Evolutionary conservation across 352 stramenopile genomes (phyloP).

Genomic region (Elongisporangium undulatum): DNA sequence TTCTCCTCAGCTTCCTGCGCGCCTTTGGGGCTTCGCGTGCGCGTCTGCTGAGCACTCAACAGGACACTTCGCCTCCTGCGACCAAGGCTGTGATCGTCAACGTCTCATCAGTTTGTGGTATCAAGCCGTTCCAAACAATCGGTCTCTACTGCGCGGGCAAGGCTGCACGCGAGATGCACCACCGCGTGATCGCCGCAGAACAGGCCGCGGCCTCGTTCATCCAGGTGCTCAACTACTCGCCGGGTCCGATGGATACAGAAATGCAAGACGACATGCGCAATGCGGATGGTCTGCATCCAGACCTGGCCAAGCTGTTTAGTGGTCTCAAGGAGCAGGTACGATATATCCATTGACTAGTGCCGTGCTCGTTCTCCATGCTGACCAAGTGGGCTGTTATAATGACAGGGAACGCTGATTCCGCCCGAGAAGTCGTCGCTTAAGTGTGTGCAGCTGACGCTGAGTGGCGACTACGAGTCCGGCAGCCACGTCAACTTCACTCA

Average conservation of each 20-base stretch:
- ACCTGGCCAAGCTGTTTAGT: slow-evolving; percentile 21
- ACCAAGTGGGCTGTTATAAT: background rate
- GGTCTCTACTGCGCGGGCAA: slow-evolving; percentile 64
- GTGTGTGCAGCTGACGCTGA: slow-evolving; percentile 33
- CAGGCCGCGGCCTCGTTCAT: slow-evolving; percentile 19
- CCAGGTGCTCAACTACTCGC: slow-evolving; percentile 62
- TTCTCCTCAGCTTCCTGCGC: slow-evolving; percentile 18
- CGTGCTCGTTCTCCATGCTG: too few species aligned
- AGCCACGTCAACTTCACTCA: slow-evolving; percentile 29
- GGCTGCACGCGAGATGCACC: slow-evolving; percentile 69
- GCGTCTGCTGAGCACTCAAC: slow-evolving; percentile 5
- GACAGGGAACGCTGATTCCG: slow-evolving; percentile 27
- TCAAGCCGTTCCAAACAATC: slow-evolving; percentile 52
- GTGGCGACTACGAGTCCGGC: slow-evolving; percentile 31
- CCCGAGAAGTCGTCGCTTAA: slow-evolving; percentile 33
- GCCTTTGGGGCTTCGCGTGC: slow-evolving; percentile 24
- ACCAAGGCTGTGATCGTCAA: slow-evolving; percentile 48
- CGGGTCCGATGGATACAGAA: slow-evolving; percentile 63
- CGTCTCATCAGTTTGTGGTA: slow-evolving; percentile 57
- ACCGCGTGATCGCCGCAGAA: slow-evolving; percentile 38
- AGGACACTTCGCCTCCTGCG: background rate
- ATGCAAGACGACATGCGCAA: slow-evolving; percentile 49
- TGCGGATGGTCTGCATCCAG: slow-evolving; percentile 11
- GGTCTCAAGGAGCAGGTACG: slow-evolving; percentile 18
- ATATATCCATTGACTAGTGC: too few species aligned